Evolutionary conservation across 2,329 filamentous ascomycete genomes (phyloP).

Genomic region (Colletotrichum sublineola): DNA sequence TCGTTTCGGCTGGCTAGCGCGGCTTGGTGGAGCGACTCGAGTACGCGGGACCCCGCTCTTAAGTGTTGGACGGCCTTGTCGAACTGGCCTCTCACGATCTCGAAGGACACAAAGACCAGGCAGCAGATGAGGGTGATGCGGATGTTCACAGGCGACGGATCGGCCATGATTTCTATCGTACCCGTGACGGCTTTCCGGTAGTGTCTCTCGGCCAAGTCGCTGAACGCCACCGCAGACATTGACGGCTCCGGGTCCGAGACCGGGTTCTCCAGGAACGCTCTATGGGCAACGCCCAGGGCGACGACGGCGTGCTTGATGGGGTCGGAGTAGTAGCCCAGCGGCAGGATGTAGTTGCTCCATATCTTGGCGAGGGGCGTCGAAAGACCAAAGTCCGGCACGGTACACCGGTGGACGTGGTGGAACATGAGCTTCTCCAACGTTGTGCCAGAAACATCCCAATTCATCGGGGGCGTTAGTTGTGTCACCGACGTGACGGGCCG

Average conservation of each 20-base stretch:
- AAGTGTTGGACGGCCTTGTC: constrained; percentile 29
- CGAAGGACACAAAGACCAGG: constrained; percentile 34
- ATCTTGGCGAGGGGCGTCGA: constrained; percentile 28
- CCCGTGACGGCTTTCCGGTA: constrained; percentile 32
- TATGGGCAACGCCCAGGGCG: constrained; percentile 31
- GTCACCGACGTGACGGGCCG: constrained; percentile 6
- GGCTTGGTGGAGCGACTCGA: constrained; percentile 33
- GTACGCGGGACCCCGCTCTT: constrained; percentile 20
- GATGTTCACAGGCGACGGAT: constrained; percentile 32
- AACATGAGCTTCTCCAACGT: constrained; percentile 31
- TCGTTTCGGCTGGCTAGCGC: background rate
- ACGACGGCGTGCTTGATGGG: constrained; percentile 35
- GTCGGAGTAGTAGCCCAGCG: constrained; percentile 32
- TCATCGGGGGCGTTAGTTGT: constrained; percentile 22
- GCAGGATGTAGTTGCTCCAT: constrained; percentile 37
- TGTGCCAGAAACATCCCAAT: constrained; percentile 25
- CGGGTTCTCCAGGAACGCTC: constrained; percentile 23
- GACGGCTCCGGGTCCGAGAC: background rate
- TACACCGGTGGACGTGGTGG: constrained; percentile 36
- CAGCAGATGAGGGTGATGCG: constrained; percentile 32
- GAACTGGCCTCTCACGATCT: constrained; percentile 30
- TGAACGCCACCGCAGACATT: background rate
- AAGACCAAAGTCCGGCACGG: constrained; percentile 29
- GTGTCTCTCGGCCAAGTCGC: constrained; percentile 21
- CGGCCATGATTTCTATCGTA: constrained; percentile 34